These are phyloP conservation scores for Neopestalotiopsis rosae DNA, from an alignment of 2,329 filamentous ascomycete genomes.

Conservation along the genomic window DNA sequence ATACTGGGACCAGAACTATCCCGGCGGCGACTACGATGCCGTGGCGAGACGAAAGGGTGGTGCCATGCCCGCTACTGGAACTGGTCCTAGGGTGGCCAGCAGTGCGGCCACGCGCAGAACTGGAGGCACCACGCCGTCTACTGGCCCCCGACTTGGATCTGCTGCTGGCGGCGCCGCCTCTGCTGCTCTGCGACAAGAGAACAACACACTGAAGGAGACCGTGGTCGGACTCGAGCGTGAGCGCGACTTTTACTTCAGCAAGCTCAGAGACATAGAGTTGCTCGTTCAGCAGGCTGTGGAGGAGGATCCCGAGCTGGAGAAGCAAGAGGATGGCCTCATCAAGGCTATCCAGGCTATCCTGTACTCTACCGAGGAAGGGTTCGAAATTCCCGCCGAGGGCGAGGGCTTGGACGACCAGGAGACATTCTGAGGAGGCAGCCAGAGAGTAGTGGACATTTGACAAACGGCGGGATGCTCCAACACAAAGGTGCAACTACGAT, in stretches of 20 bases:
- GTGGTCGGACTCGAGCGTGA: conserved; percentile 95
- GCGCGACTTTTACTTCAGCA: conserved; percentile 99
- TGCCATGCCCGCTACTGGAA: conserved; percentile 58
- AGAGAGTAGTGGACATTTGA: not conserved
- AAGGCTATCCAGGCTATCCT: conserved; percentile 97
- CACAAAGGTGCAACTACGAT: not conserved
- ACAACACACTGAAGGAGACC: conserved; percentile 88
- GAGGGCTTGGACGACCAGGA: conserved; percentile 78
- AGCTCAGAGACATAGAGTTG: conserved; percentile 95
- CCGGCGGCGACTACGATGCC: conserved; percentile 95
- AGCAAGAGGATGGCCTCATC: conserved; percentile 88
- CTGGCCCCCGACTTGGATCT: conserved; percentile 50
- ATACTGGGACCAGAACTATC: conserved; percentile 98
- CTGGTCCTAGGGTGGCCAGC: conserved; percentile 55
- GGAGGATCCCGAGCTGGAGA: conserved; percentile 89
- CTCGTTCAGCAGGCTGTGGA: conserved; percentile 93
- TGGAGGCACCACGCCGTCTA: conserved; percentile 68
- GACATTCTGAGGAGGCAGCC: conserved; percentile 64
- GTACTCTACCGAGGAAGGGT: conserved; percentile 93
- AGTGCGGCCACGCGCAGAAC: conserved; percentile 55
- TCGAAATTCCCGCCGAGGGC: conserved; percentile 85
- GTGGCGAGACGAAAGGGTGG: conserved; percentile 82
- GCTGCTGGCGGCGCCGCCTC: conserved; percentile 60
- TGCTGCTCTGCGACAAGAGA: conserved; percentile 82
- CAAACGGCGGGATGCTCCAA: too few relatives aligned